Conservation (phyloP, 2,329 filamentous ascomycete species). For the Aureobasidium sp. region DNA sequence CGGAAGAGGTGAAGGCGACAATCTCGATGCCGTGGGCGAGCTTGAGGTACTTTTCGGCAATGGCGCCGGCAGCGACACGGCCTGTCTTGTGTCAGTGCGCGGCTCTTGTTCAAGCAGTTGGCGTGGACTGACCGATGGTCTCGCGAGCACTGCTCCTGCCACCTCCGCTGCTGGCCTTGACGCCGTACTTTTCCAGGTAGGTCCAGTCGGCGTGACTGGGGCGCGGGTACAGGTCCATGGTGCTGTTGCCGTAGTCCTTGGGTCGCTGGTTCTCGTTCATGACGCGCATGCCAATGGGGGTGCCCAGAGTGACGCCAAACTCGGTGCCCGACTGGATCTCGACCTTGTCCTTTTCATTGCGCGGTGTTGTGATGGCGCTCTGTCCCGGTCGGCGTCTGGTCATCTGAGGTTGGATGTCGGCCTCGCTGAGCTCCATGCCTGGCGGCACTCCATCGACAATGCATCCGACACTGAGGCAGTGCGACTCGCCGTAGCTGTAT, state of each 20-base stretch:
- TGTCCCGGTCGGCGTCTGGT: conserved; percentile 84
- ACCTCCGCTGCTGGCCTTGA: conserved; percentile 83
- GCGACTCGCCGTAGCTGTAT: conserved; percentile 68
- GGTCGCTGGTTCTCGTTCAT: conserved; percentile 89
- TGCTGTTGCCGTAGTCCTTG: conserved; percentile 80
- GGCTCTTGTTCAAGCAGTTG: no score
- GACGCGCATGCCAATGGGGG: conserved; percentile 80
- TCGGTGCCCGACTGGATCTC: conserved; percentile 91
- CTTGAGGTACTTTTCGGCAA: conserved; percentile 84
- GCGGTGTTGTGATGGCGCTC: conserved; percentile 78
- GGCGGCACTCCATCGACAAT: conserved; percentile 92
- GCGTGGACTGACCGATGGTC: conserved; percentile 59
- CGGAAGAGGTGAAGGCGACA: conserved; percentile 78
- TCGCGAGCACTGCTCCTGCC: conserved; percentile 87
- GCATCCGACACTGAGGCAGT: conserved; percentile 86
- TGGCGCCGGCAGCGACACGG: conserved; percentile 80
- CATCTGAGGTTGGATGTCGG: conserved; percentile 89
- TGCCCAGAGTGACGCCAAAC: conserved; percentile 79
- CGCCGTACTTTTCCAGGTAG: conserved; percentile 93
- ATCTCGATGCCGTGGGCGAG: conserved; percentile 81
- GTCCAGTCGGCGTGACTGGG: conserved; percentile 95
- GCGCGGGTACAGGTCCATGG: conserved; percentile 85
- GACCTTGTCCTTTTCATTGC: conserved; percentile 85
- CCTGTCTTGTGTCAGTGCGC: conserved; percentile 32
- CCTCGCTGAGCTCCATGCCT: conserved; percentile 72